Percentiles rank a stretch among this genome's conserved stretches.
phyloP scores from a whole-genome alignment of 495 filamentous ascomycete species.

The Tuber calosporum region DNA sequence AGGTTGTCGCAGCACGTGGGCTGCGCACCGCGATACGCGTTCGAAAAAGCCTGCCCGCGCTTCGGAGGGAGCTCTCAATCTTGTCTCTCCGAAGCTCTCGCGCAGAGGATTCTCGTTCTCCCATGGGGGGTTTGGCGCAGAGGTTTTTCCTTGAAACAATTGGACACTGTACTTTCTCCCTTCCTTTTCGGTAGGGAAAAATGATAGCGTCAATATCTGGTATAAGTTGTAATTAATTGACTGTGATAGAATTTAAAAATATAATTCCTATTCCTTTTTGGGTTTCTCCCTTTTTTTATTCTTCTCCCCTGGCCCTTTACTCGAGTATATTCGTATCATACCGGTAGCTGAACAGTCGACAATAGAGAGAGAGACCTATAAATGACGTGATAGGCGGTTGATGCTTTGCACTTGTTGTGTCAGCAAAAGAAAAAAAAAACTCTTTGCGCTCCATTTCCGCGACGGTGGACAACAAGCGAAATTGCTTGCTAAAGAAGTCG shows the following conservation, averaged over 20 bases:
- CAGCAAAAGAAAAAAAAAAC: background rate
- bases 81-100: slow-evolving; percentile 1
- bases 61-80: background rate
- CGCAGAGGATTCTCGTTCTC: background rate
- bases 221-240: background rate
- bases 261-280: background rate
- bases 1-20: slow-evolving; percentile 3
- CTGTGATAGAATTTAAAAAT: background rate
- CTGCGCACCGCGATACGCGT: slow-evolving; percentile 1
- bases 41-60: background rate
- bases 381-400: background rate
- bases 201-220: background rate
- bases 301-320: background rate
- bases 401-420: background rate
- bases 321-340: too few species aligned
- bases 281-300: background rate
- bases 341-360: background rate
- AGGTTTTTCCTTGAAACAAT: background rate
- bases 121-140: background rate
- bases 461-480: background rate
- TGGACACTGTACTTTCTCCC: background rate
- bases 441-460: background rate
- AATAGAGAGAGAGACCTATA: background rate
- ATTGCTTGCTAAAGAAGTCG: background rate
- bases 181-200: background rate